These are phyloP conservation scores for Zasmidium cellare DNA, from an alignment of 2,329 filamentous ascomycete genomes.

Conservation along the genomic window DNA sequence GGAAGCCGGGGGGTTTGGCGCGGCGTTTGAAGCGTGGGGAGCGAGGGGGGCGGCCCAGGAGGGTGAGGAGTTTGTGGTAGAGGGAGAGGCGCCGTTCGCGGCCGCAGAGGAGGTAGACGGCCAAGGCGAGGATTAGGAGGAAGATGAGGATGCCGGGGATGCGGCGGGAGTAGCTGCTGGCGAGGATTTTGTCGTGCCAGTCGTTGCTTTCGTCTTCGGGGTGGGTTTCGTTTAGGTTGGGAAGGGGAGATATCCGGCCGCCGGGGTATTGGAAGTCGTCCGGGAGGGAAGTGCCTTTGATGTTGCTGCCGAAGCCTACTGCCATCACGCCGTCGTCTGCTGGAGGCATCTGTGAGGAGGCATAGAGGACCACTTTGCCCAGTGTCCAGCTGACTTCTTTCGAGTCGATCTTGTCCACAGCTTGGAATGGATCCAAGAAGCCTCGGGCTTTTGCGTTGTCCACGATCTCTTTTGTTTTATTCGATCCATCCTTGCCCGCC, in stretches of 20 bases:
- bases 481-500: constrained; percentile 57
- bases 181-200: constrained; percentile 64
- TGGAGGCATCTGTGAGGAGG: constrained; percentile 80
- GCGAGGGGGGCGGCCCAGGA: constrained; percentile 42
- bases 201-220: constrained; percentile 45
- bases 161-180: constrained; percentile 62
- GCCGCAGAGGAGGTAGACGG: constrained; percentile 74
- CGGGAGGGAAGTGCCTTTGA: constrained; percentile 40
- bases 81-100: constrained; percentile 68
- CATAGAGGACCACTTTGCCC: constrained; percentile 94
- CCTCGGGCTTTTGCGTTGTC: constrained; percentile 68
- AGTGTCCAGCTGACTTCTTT: constrained; percentile 97
- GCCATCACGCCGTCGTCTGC: constrained; percentile 62
- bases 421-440: constrained; percentile 83
- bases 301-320: constrained; percentile 93
- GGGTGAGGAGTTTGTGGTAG: constrained; percentile 56
- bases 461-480: constrained; percentile 70
- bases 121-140: constrained; percentile 67
- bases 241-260: constrained; percentile 29
- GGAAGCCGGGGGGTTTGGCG: constrained; percentile 22
- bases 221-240: constrained; percentile 40
- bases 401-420: constrained; percentile 86
- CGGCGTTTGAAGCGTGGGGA: constrained; percentile 20
- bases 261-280: constrained; percentile 82
- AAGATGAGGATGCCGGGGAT: constrained; percentile 77